Percentiles rank a stretch among this genome's conserved stretches.
Conservation (phyloP, 176 grass and related monocot species). For the Themeda triandra region DNA sequence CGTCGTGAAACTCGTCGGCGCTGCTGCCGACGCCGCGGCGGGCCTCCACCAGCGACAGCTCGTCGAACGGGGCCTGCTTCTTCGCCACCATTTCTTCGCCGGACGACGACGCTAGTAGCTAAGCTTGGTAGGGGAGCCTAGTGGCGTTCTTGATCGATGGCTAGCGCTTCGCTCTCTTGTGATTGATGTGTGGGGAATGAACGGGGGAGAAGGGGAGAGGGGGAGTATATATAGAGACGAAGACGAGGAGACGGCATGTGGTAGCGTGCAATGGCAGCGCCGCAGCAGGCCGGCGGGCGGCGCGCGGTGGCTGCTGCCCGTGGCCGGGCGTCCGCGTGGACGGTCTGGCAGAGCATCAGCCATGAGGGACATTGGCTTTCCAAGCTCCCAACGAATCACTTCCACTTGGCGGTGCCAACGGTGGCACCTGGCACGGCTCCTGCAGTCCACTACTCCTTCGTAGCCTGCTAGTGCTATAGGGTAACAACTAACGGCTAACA, state of each 20-base stretch:
- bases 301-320: too few species aligned
- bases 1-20: constrained; percentile 32
- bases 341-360: too few species aligned
- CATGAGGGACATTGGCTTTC: neutral
- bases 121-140: too few species aligned
- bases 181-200: neutral
- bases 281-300: too few species aligned
- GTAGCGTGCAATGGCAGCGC: neutral
- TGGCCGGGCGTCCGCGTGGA: too few species aligned
- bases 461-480: too few species aligned
- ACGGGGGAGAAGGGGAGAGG: neutral
- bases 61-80: neutral
- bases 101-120: too few species aligned
- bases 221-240: neutral
- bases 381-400: neutral
- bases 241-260: neutral
- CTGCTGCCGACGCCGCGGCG: neutral
- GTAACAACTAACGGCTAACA: neutral
- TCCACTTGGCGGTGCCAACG: neutral
- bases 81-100: neutral
- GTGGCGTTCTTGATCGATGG: too few species aligned
- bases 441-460: neutral
- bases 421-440: too few species aligned
- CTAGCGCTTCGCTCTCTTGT: too few species aligned
- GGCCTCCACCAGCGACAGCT: constrained; percentile 22